Percentiles rank a stretch among this genome's conserved stretches.
Conservation (phyloP, 208 protist species). For the Crithidia expoeki region DNA sequence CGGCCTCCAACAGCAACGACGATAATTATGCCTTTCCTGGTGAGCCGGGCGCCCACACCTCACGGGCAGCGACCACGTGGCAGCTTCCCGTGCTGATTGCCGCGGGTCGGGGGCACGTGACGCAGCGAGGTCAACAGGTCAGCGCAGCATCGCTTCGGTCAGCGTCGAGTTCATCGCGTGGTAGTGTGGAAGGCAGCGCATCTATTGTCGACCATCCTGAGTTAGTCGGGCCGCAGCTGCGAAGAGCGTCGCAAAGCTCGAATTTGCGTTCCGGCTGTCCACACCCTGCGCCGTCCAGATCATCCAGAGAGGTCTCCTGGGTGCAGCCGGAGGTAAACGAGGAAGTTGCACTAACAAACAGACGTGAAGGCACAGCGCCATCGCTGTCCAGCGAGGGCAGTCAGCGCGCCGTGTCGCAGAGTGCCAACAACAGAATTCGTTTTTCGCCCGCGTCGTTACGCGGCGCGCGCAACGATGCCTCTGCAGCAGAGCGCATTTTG, state of each 20-base stretch:
- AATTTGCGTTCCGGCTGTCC: neutral
- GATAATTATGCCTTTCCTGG: neutral
- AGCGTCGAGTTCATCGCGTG: neutral
- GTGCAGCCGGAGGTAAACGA: neutral
- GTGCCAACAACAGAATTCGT: neutral
- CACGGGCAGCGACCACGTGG: neutral
- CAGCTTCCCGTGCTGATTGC: constrained; percentile 11
- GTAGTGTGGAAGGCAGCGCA: neutral
- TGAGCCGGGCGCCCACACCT: too few species aligned
- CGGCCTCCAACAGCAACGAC: neutral
- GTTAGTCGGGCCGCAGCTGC: neutral
- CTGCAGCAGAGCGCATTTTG: neutral
- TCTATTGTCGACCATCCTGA: neutral
- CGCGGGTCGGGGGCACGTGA: neutral
- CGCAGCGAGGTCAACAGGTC: neutral
- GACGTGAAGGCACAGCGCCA: too few species aligned
- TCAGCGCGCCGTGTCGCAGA: neutral
- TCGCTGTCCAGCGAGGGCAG: neutral
- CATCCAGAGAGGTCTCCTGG: constrained; percentile 3
- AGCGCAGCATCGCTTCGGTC: constrained; percentile 2
- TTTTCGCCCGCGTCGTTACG: neutral
- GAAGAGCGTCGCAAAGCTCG: neutral
- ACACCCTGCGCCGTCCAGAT: neutral
- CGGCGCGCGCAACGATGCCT: neutral
- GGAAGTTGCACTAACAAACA: too few species aligned